Base-by-base conservation (phyloP, 2,329 filamentous ascomycete species). In the Calonectria pseudoturangicola region DNA sequence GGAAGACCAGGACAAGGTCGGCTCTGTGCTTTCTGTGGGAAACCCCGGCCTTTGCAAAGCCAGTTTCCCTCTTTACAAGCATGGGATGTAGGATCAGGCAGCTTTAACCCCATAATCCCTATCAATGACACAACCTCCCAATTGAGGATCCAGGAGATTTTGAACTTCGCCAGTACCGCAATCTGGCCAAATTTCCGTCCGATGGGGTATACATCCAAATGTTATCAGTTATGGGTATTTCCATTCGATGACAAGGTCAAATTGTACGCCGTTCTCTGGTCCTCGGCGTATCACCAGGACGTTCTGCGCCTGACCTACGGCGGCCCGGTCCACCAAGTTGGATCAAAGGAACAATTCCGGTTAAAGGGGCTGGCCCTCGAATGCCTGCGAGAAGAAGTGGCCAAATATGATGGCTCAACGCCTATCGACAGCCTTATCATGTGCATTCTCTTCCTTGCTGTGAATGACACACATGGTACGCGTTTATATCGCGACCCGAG, bases 381-480 rank as follows among this genome's bases (percentile, higher is more conserved):
- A 48, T 54, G 51, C 30, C 28, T 71, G 48, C 43, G 70, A 41
- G 68, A 58, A 21, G 70, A 63, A 36, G 70, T 71, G n/a, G 62
- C 45, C 48, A 30, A 54, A 15, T 68, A 71, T 47, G 68, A 64
- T 25, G 70, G 70, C 15, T 56, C 39, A 8, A 71, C 27, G 18
- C 64, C 70, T 65, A 71, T 71, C 39, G 70, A 71, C 56, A 71
- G 70, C 56, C 68, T 71, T 18, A 71, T 71, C 65, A 71, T 71
- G 70, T 71, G 70, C 36, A 71, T 71, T 41, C 70, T 71, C 64
- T 71, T 48, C 56, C 27, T 71, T 16, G 70, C 70, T 18, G 70
- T 71, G 7, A 71, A 71, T 10, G 70, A 71, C 28, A 36, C 65
- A 16, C 45, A 62, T 45, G 70, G 70, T n/a, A 71, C 70, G n/a